Conservation (phyloP, 495 filamentous ascomycete genomes). For the Penicillium alfredii region DNA sequence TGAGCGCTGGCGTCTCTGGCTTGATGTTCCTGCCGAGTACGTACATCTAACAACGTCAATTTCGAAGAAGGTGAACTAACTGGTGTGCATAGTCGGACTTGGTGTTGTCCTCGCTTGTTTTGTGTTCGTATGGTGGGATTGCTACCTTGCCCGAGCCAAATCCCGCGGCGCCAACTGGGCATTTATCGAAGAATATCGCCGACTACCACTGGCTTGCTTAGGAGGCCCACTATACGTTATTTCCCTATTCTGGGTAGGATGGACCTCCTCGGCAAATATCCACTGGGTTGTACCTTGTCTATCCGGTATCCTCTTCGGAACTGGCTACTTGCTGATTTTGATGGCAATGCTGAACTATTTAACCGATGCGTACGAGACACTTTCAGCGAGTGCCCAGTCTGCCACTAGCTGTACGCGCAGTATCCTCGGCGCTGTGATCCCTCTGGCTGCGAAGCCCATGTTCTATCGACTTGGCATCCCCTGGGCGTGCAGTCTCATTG, state of each 20-base stretch:
- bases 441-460: conserved; percentile 37
- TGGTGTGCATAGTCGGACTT: conserved; percentile 21
- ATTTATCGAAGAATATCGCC: conserved; percentile 33
- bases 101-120: conserved; percentile 27
- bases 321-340: conserved; percentile 39
- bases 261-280: conserved; percentile 31
- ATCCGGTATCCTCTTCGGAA: conserved; percentile 34
- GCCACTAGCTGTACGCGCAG: conserved; percentile 37
- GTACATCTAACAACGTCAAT: not conserved
- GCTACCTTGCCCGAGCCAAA: conserved; percentile 31
- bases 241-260: conserved; percentile 37
- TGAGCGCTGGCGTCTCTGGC: conserved; percentile 32
- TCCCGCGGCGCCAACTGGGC: conserved; percentile 32
- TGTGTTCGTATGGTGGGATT: conserved; percentile 38
- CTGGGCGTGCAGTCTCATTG: conserved; percentile 40
- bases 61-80: not conserved
- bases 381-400: conserved; percentile 39
- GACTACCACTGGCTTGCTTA: conserved; percentile 36
- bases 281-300: conserved; percentile 38
- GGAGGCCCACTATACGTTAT: conserved; percentile 36
- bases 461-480: conserved; percentile 35
- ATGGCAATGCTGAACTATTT: conserved; percentile 45
- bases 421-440: conserved; percentile 36
- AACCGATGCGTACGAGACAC: conserved; percentile 40
- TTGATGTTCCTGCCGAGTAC: conserved; percentile 35